Percentiles rank a stretch among this genome's conserved stretches.
Evolutionary conservation across 441 rosid genomes (phyloP).

Genomic region (Gossypium schwendimanii): DNA sequence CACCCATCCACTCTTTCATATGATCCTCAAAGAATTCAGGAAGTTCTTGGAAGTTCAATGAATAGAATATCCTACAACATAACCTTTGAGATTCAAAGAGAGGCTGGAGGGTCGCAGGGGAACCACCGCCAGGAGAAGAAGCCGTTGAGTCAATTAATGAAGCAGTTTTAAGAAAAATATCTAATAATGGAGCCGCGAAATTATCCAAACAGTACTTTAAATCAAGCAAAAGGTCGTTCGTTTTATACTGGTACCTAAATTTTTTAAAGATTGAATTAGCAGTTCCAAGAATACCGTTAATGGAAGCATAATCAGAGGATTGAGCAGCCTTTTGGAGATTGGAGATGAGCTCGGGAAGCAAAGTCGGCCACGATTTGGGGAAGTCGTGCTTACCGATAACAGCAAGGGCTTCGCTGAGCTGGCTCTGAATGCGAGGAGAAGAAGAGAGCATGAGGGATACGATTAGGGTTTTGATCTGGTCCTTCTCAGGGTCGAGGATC

Average conservation of each 20-base stretch:
- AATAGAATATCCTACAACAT: constrained; percentile 81
- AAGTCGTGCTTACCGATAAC: constrained; percentile 84
- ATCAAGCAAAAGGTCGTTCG: constrained; percentile 67
- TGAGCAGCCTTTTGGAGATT: constrained; percentile 41
- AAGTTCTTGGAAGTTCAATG: constrained; percentile 81
- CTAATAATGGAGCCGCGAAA: constrained; percentile 62
- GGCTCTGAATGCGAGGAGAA: constrained; percentile 74
- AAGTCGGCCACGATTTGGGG: constrained; percentile 70
- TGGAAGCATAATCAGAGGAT: constrained; percentile 49
- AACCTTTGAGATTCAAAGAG: constrained; percentile 75
- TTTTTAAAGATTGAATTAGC: constrained; percentile 83
- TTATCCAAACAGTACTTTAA: constrained; percentile 71
- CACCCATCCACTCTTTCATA: constrained; percentile 85
- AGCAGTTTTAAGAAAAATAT: constrained; percentile 56
- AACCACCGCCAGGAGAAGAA: constrained; percentile 45
- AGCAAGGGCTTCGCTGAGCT: constrained; percentile 83
- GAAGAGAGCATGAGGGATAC: constrained; percentile 80
- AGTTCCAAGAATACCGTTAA: constrained; percentile 86
- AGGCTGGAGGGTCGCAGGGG: constrained; percentile 41
- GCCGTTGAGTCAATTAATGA: constrained; percentile 47
- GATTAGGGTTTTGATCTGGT: constrained; percentile 68
- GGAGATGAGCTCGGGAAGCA: constrained; percentile 74
- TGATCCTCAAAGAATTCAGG: constrained; percentile 97
- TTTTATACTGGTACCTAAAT: constrained; percentile 72
- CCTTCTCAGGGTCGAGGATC: constrained; percentile 61